A percentile compares a stretch with the other conserved stretches of the same genome.
Evolutionary conservation across 73 alveolate genomes (phyloP).

Genomic region (Paramecium octaurelia): DNA sequence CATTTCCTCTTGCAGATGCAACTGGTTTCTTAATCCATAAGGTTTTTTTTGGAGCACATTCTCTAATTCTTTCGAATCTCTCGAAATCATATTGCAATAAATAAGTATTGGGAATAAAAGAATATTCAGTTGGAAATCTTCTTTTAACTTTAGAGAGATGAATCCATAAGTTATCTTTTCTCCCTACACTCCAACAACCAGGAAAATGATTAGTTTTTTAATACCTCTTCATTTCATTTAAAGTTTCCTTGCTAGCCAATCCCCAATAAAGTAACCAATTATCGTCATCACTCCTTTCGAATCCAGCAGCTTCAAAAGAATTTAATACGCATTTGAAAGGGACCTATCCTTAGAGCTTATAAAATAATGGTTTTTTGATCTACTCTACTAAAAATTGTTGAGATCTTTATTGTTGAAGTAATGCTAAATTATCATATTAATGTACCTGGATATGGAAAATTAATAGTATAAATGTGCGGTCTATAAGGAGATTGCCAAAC

Average conservation of each 20-base stretch:
- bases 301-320: conserved; percentile 78
- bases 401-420: background rate
- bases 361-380: background rate
- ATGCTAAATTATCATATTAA: background rate
- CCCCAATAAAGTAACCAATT: conserved; percentile 83
- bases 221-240: conserved; percentile 68
- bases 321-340: conserved; percentile 70
- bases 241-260: conserved; percentile 63
- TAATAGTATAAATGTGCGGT: background rate
- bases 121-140: conserved; percentile 73
- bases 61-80: conserved; percentile 73
- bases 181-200: conserved; percentile 82
- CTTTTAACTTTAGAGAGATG: conserved; percentile 71
- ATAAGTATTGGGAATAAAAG: conserved; percentile 84
- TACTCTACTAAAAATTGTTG: background rate
- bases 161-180: conserved; percentile 90
- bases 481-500: conserved; percentile 50
- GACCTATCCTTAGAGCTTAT: conserved; percentile 31
- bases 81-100: conserved; percentile 84
- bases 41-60: conserved; percentile 69
- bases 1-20: conserved; percentile 93
- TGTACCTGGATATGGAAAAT: conserved; percentile 22
- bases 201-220: conserved; percentile 92
- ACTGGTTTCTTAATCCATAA: conserved; percentile 92
- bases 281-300: conserved; percentile 51